phyloP scores from a whole-genome alignment of 2,329 filamentous ascomycete species.

The Exophiala sideris region DNA sequence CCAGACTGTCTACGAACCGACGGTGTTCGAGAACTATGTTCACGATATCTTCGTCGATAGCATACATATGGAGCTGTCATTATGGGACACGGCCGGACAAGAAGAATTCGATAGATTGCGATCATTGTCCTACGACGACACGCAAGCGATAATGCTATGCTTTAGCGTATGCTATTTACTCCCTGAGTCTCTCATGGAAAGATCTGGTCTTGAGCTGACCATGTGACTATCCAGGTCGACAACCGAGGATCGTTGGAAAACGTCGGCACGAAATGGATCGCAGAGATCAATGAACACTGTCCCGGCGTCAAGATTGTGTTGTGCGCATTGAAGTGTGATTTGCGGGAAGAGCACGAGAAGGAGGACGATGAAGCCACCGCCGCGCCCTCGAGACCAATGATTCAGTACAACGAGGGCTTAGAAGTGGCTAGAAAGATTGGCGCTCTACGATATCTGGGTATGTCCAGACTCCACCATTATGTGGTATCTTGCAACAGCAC shows the following conservation, averaged over 20 bases:
- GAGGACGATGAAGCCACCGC: slow-evolving; percentile 57
- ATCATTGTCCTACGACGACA: slow-evolving; percentile 95
- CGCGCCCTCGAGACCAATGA: slow-evolving; percentile 46
- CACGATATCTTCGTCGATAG: slow-evolving; percentile 99
- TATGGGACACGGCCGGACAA: slow-evolving; percentile 98
- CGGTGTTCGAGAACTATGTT: slow-evolving; percentile 81
- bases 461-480: slow-evolving; percentile 19
- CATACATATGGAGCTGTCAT: slow-evolving; percentile 91
- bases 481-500: background rate
- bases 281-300: slow-evolving; percentile 97
- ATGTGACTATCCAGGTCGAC: slow-evolving; percentile 60
- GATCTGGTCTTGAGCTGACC: slow-evolving; percentile 1
- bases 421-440: slow-evolving; percentile 89
- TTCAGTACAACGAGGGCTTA: slow-evolving; percentile 86
- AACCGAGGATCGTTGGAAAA: slow-evolving; percentile 96
- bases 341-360: slow-evolving; percentile 73
- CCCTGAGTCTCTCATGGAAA: background rate
- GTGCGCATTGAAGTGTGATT: slow-evolving; percentile 93
- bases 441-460: slow-evolving; percentile 84
- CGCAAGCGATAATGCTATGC: slow-evolving; percentile 97
- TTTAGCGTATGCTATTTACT: slow-evolving; percentile 63
- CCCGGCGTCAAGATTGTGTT: slow-evolving; percentile 91
- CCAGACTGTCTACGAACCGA: slow-evolving; percentile 29
- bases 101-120: slow-evolving; percentile 97
- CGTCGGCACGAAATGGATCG: slow-evolving; percentile 97